Conservation (phyloP, 768 basidiomycete genomes). For the Fomitopsis serialis region DNA sequence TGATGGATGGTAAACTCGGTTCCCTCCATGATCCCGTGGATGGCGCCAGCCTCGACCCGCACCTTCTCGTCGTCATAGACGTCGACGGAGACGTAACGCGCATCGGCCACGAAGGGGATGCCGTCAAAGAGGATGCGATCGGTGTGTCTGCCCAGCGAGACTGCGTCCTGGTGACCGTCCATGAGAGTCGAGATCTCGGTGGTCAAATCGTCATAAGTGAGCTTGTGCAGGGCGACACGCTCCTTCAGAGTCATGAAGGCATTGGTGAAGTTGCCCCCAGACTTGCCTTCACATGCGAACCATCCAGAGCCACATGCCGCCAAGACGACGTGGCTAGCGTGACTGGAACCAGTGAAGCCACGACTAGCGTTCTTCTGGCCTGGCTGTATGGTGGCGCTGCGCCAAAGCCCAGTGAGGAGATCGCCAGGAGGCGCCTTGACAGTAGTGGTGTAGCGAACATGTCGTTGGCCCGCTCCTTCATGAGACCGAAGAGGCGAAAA, state of each 20-base stretch:
- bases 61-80: slow-evolving; percentile 31
- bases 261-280: slow-evolving; percentile 57
- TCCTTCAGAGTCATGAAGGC: slow-evolving; percentile 45
- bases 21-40: slow-evolving; percentile 61
- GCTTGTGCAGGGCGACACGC: slow-evolving; percentile 44
- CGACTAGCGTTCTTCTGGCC: slow-evolving; percentile 30
- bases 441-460: slow-evolving; percentile 57
- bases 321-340: slow-evolving; percentile 46
- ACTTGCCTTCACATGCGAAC: slow-evolving; percentile 54
- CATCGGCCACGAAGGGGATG: slow-evolving; percentile 49
- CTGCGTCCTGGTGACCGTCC: slow-evolving; percentile 41
- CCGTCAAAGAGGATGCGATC: slow-evolving; percentile 49
- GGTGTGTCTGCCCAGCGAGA: slow-evolving; percentile 45
- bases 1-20: slow-evolving; percentile 57
- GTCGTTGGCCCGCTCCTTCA: slow-evolving; percentile 36
- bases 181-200: slow-evolving; percentile 34
- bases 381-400: slow-evolving; percentile 40
- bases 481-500: slow-evolving; percentile 42
- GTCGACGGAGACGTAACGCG: slow-evolving; percentile 40
- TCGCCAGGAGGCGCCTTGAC: slow-evolving; percentile 49
- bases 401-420: slow-evolving; percentile 52
- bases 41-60: slow-evolving; percentile 51
- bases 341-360: slow-evolving; percentile 38
- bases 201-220: slow-evolving; percentile 45
- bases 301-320: slow-evolving; percentile 52